These are phyloP conservation scores for Centaurea solstitialis DNA, from an alignment of 129 eudicot genomes.

Conservation along the genomic window DNA sequence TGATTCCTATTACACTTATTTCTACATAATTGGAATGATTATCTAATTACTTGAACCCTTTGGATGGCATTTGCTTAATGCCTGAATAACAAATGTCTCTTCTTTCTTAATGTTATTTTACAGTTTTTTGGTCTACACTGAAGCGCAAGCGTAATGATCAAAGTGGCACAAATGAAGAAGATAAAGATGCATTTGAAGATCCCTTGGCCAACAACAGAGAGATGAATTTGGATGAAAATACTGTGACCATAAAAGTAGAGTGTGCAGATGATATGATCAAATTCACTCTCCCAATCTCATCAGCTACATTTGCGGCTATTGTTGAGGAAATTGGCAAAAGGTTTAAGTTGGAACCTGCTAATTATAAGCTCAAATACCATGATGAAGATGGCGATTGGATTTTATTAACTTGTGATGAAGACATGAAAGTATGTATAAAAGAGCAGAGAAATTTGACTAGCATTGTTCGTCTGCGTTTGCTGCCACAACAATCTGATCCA, in stretches of 20 bases:
- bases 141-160: conserved; percentile 7
- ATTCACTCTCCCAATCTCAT: conserved; percentile 19
- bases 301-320: conserved; percentile 13
- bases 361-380: too few relatives aligned
- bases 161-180: neutral
- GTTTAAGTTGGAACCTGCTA: too few relatives aligned
- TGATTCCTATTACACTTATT: neutral
- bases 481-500: neutral
- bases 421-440: too few relatives aligned
- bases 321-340: neutral
- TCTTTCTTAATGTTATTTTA: neutral
- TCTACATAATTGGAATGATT: neutral
- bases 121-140: conserved; percentile 2
- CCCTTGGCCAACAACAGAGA: neutral
- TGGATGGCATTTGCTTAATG: neutral
- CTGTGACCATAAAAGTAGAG: conserved; percentile 33
- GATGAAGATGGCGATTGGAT: too few relatives aligned
- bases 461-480: neutral
- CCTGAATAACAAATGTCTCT: neutral
- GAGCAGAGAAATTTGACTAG: neutral
- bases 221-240: neutral
- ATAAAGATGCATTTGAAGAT: neutral
- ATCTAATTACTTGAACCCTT: too few relatives aligned
- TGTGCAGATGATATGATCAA: conserved; percentile 18
- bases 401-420: too few relatives aligned